Conservation (phyloP, 2,329 filamentous ascomycete species). For the Colletotrichum filicis region DNA sequence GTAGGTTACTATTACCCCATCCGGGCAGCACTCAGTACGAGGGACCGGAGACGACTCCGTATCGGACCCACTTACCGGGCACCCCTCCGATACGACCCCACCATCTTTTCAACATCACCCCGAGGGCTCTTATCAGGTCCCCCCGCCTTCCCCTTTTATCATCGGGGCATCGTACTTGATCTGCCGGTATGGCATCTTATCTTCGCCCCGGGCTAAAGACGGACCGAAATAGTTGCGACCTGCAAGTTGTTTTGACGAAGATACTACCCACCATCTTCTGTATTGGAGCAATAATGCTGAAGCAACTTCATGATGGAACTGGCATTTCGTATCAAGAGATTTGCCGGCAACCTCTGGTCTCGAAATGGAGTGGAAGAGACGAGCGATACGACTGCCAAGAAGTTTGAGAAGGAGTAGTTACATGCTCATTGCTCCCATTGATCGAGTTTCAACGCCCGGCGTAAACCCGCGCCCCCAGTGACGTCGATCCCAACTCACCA, state of each 20-base stretch:
- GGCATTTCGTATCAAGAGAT: too few relatives aligned
- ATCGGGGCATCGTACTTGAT: background rate
- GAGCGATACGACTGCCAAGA: too few relatives aligned
- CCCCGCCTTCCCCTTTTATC: background rate
- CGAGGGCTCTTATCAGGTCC: background rate
- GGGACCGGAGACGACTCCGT: conserved; percentile 26
- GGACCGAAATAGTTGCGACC: background rate
- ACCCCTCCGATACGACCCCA: conserved; percentile 29
- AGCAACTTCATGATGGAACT: too few relatives aligned
- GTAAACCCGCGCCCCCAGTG: background rate
- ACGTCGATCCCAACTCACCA: background rate
- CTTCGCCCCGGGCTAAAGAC: background rate
- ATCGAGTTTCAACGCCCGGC: background rate
- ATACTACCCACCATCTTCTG: background rate
- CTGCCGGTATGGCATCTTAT: background rate
- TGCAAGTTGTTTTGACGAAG: background rate
- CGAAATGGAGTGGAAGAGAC: too few relatives aligned
- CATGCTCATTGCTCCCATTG: background rate
- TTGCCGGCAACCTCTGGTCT: too few relatives aligned
- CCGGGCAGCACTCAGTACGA: background rate
- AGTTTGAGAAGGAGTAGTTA: too few relatives aligned
- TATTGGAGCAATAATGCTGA: too few relatives aligned
- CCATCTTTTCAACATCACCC: background rate
- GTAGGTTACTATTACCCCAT: background rate
- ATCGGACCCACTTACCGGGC: conserved; percentile 28